Conservation (phyloP, 345 rosid species). For the Citrus glauca region DNA sequence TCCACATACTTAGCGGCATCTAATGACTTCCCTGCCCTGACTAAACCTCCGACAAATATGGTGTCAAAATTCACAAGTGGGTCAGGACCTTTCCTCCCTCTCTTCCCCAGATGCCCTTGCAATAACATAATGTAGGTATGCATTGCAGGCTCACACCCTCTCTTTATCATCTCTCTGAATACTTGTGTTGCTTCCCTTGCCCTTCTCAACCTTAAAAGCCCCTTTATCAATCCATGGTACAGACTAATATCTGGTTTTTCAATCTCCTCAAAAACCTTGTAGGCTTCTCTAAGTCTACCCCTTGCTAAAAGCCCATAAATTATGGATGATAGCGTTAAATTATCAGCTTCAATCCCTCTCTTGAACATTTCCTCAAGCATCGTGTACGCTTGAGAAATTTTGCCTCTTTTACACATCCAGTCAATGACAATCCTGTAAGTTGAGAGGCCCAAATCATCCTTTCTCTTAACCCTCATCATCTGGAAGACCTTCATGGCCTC, state of each 20-base stretch:
- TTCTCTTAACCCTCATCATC: slow-evolving; percentile 43
- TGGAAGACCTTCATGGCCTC: slow-evolving; percentile 69
- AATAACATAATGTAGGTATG: slow-evolving; percentile 81
- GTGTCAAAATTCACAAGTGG: slow-evolving; percentile 72
- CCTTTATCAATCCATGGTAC: slow-evolving; percentile 74
- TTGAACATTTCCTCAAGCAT: slow-evolving; percentile 67
- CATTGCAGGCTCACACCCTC: slow-evolving; percentile 86
- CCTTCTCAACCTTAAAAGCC: slow-evolving; percentile 56
- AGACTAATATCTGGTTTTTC: slow-evolving; percentile 56
- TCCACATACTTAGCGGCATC: slow-evolving; percentile 79
- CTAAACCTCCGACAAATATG: slow-evolving; percentile 87
- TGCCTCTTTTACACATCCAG: slow-evolving; percentile 76
- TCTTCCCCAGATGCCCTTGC: slow-evolving; percentile 89
- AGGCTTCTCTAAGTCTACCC: slow-evolving; percentile 58
- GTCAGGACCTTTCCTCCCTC: slow-evolving; percentile 79
- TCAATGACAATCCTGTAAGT: slow-evolving; percentile 63
- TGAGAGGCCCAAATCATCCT: slow-evolving; percentile 51
- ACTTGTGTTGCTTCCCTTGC: slow-evolving; percentile 67
- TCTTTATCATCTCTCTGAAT: slow-evolving; percentile 75
- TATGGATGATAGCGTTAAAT: slow-evolving; percentile 37
- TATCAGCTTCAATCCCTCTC: slow-evolving; percentile 56
- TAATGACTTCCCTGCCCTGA: slow-evolving; percentile 68
- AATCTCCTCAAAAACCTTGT: slow-evolving; percentile 29
- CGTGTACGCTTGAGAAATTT: slow-evolving; percentile 34
- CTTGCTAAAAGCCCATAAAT: slow-evolving; percentile 54